phyloP scores from a whole-genome alignment of 257 asterid species.

The Penstemon newberryi region DNA sequence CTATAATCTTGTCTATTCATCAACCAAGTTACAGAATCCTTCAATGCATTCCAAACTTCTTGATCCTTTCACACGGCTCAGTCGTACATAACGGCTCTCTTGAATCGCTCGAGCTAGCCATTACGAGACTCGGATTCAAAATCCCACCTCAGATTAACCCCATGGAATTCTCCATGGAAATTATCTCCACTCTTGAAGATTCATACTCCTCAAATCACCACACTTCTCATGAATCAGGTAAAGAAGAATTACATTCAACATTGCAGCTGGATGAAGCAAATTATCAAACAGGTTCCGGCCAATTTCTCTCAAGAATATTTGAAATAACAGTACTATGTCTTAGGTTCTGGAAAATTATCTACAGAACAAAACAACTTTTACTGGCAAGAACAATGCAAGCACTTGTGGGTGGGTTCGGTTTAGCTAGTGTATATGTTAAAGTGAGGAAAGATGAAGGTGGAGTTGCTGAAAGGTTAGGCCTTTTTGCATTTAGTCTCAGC shows the following conservation, averaged over 20 bases:
- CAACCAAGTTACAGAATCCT: slow-evolving; percentile 87
- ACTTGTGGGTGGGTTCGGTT: slow-evolving; percentile 75
- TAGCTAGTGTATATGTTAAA: slow-evolving; percentile 69
- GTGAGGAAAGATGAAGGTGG: slow-evolving; percentile 69
- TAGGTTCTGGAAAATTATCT: slow-evolving; percentile 76
- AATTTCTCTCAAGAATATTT: slow-evolving; percentile 27
- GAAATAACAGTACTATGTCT: slow-evolving; percentile 62
- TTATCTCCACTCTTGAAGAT: slow-evolving; percentile 54
- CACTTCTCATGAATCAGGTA: slow-evolving; percentile 22
- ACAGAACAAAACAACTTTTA: slow-evolving; percentile 83
- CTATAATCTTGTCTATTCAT: slow-evolving; percentile 66
- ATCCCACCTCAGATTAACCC: slow-evolving; percentile 77
- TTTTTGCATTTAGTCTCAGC: slow-evolving; percentile 80
- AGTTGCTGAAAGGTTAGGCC: slow-evolving; percentile 72
- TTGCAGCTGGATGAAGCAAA: slow-evolving; percentile 28
- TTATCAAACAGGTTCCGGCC: not conserved
- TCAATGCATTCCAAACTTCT: slow-evolving; percentile 56
- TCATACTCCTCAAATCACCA: slow-evolving; percentile 36
- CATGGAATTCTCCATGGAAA: slow-evolving; percentile 82
- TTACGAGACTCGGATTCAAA: slow-evolving; percentile 44
- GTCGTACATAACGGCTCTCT: slow-evolving; percentile 73
- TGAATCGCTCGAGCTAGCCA: slow-evolving; percentile 53
- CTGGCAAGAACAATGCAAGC: slow-evolving; percentile 89
- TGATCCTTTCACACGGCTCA: slow-evolving; percentile 74
- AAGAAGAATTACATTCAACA: slow-evolving; percentile 14